Base-by-base conservation (phyloP, 116 monocot genomes). In the Trichopus zeylanicus region DNA sequence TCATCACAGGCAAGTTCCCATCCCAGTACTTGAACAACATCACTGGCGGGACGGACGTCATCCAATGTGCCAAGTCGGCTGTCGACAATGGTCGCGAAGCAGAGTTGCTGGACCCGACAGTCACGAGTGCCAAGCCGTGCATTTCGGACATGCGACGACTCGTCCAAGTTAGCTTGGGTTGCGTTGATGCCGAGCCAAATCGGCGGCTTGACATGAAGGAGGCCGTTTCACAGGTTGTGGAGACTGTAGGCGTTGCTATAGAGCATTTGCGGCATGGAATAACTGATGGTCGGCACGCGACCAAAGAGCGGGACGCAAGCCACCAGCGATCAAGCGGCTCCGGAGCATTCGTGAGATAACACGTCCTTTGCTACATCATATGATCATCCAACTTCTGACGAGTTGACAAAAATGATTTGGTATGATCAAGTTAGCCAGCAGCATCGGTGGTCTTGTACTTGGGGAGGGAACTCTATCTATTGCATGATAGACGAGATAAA, bases 1-100 rank as follows among this genome's bases (percentile, higher is more conserved):
- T 89, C 57, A 72, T 94, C 62, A 83, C 85, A 24, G 94, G 94
- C 6, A 85, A 78, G 57, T 86, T 80, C 71, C 94, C 94, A 0
- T 75, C 83, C 4, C 86, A 80, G 64, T 94, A 89, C 63, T 62
- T 81, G 7, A 70, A 65, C 58, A 76, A 62, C 70, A 67, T 64
- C 60, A 75, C 75, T n/a, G 94, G 94, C 15, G 93, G 89, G 6
- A 89, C 78, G 24, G 88, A 94, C 61, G 67, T 89, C 21, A 75
- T 78, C 20, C 37, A 47, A 22, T 94, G 83, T 86, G 81, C 64
- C 12, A 32, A 49, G 7, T 46, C 67, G 2, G 80, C 83, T 15
- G 29, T 78, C 16, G 39, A 30, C 4, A 83, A 86, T 37, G 56
- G 51, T 23, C 60, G 58, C 28, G 80, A 75, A 71, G 68, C 55